Percentiles rank a stretch among this genome's conserved stretches.
Conservation (phyloP, 345 rosid genomes). For the Odontarrhena argentea region DNA sequence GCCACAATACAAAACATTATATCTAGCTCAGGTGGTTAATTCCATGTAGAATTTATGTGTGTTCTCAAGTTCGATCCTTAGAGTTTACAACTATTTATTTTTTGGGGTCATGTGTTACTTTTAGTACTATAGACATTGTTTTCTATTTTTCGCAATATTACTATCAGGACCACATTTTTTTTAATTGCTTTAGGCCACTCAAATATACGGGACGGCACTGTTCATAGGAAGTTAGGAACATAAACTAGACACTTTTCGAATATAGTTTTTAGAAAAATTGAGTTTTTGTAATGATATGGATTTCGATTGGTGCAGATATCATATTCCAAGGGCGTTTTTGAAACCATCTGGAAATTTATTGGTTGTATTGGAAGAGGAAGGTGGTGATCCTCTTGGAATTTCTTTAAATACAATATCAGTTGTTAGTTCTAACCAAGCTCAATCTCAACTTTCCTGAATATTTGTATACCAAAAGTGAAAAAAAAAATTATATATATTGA, state of each 20-base stretch:
- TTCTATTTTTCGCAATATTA: no score
- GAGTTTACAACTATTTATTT: no score
- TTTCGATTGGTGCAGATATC: slow-evolving; percentile 53
- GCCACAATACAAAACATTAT: no score
- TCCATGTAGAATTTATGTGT: no score
- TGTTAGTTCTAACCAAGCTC: slow-evolving; percentile 15
- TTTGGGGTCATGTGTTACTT: no score
- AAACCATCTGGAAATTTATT: slow-evolving; percentile 54
- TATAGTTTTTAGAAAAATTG: not conserved
- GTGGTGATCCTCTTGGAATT: slow-evolving; percentile 65
- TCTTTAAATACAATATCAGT: slow-evolving; percentile 53
- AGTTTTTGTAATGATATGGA: slow-evolving; percentile 9
- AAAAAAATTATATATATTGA: not conserved
- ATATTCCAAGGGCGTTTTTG: slow-evolving; percentile 74
- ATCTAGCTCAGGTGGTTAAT: no score
- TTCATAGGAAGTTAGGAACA: no score
- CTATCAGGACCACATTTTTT: no score
- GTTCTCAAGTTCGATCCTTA: no score
- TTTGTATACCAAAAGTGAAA: slow-evolving; percentile 15
- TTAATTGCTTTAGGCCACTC: no score
- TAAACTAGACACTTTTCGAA: not conserved
- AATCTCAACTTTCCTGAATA: slow-evolving; percentile 32
- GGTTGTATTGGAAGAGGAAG: slow-evolving; percentile 65
- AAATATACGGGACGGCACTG: no score
- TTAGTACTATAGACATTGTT: no score